A percentile compares a stretch with the other conserved stretches of the same genome.
phyloP scores from a whole-genome alignment of 805 yeast species.

The Danielia oregonensis region DNA sequence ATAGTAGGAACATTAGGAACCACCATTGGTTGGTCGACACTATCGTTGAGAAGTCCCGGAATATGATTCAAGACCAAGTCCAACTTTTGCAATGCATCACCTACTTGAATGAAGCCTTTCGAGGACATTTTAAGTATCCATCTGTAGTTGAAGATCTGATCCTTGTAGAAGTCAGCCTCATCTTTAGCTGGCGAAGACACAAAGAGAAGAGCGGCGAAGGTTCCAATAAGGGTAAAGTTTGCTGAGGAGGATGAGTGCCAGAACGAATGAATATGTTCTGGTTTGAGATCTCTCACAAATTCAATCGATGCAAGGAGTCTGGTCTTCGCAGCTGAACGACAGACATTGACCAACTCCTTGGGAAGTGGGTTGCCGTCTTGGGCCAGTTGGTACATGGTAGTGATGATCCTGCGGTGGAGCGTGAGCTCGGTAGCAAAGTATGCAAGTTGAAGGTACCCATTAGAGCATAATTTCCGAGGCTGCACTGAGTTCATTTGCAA shows the following conservation, averaged over 20 bases:
- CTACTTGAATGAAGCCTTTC: slow-evolving; percentile 73
- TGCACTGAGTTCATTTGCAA: slow-evolving; percentile 60
- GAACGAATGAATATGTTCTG: slow-evolving; percentile 81
- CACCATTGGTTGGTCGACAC: slow-evolving; percentile 33
- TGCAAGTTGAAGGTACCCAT: slow-evolving; percentile 76
- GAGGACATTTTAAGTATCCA: slow-evolving; percentile 73
- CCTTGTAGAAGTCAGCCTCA: slow-evolving; percentile 62
- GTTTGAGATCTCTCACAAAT: slow-evolving; percentile 67
- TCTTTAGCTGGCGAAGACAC: slow-evolving; percentile 59
- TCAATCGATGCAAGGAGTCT: slow-evolving; percentile 79
- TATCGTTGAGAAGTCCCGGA: slow-evolving; percentile 58
- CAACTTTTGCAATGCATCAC: slow-evolving; percentile 66
- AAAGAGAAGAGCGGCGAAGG: slow-evolving; percentile 79
- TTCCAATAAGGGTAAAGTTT: slow-evolving; percentile 78
- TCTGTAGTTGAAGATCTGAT: slow-evolving; percentile 70
- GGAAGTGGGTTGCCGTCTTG: slow-evolving; percentile 32
- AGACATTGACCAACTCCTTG: slow-evolving; percentile 46
- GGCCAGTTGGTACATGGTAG: slow-evolving; percentile 42
- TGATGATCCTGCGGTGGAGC: slow-evolving; percentile 72
- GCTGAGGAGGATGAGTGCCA: slow-evolving; percentile 85
- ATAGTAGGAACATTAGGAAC: slow-evolving; percentile 31
- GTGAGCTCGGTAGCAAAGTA: slow-evolving; percentile 90
- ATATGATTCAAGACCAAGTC: slow-evolving; percentile 71
- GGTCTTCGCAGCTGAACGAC: slow-evolving; percentile 82
- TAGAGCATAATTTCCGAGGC: slow-evolving; percentile 63